Evolutionary conservation across 2,329 filamentous ascomycete genomes (phyloP), one percentile per base, ranked within the genome.

Genomic region (Penicillium sp.): DNA sequence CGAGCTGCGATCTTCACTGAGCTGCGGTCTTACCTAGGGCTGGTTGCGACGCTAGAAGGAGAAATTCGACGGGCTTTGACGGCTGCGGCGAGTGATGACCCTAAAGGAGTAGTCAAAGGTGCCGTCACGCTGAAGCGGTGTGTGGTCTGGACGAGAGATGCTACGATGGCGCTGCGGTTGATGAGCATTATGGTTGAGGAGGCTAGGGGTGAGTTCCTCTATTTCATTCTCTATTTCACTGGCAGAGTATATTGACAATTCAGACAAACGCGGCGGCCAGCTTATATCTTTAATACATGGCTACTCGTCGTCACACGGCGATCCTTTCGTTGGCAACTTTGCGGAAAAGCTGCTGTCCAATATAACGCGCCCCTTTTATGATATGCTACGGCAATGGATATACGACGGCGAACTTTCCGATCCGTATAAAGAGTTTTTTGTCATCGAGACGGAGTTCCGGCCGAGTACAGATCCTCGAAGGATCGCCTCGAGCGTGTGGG

Each of bases 391-490:
- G 55, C 89, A 91, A 65, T 99, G 94, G 94, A 96, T 99, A 51
- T 99, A 99, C 68, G 93, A 99, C 66, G 94, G 94, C 59, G 95
- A 99, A 77, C 81, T 99, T 14, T 91, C 90, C n/a, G 94, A 99
- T 72, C 94, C 95, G 0, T 97, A 92, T 66, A 82, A 86, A 56
- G 94, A 99, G 68, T 99, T 99, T 74, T 97, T 99, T 66, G 92
- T 99, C 20, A 86, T 86, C 20, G 91, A 97, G 70, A 90, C 93
- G 64, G 83, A 86, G 52, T 71, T 72, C 50, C 70, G 77, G 65
- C 79, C 83, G 59, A 77, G 79, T 57, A 66, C 72, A 26, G 76
- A 79, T 63, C 76, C 76, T 26, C 70, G 77, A 35, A 72, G 76
- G 52, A 74, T 77, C 47, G 89, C 90, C 16, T 92, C 88, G 38